These are phyloP conservation scores for Alternaria dauci DNA, from an alignment of 2,329 filamentous ascomycete species.

Conservation along the genomic window DNA sequence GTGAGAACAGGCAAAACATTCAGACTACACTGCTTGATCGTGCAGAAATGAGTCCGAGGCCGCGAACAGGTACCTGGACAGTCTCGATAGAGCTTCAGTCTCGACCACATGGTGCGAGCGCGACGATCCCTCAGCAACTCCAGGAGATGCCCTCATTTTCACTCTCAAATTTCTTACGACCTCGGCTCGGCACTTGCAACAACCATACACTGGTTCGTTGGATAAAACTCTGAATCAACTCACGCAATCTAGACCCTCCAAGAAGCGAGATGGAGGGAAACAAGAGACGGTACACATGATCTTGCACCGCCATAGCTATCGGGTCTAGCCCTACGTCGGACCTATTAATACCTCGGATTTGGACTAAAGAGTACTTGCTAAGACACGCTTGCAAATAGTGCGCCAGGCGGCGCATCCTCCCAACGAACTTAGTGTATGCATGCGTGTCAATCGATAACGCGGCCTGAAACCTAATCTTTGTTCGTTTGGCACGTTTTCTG, in stretches of 20 bases:
- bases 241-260: not conserved
- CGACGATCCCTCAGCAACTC: not conserved
- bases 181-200: not conserved
- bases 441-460: slow-evolving; percentile 5
- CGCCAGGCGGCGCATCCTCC: not conserved
- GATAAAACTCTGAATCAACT: not conserved
- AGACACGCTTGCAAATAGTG: not conserved
- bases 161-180: not conserved
- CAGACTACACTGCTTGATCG: not conserved
- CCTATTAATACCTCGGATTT: not conserved
- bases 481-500: not conserved
- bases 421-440: slow-evolving; percentile 3
- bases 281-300: not conserved
- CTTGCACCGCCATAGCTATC: not conserved
- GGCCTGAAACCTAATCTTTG: not conserved
- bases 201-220: not conserved
- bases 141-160: not conserved
- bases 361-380: not conserved
- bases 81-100: not conserved
- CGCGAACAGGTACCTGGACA: not conserved
- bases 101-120: not conserved
- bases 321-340: not conserved
- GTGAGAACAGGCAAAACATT: not conserved
- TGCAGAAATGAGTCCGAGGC: not conserved
- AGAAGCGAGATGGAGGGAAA: not conserved